Conservation (phyloP, 306 rosid species). For the Sesbania bispinosa region DNA sequence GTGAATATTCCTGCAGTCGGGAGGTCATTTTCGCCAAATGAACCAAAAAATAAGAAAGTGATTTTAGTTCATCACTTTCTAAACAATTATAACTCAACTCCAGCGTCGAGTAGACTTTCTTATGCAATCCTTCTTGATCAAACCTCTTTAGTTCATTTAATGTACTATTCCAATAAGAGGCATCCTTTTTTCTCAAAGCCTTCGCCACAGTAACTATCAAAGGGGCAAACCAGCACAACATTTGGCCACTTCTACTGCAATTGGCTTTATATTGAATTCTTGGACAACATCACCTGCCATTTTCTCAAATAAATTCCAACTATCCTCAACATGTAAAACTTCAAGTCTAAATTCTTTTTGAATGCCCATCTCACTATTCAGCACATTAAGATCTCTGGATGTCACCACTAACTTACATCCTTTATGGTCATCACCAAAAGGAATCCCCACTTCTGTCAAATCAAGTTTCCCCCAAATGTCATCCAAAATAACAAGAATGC, state of each 20-base stretch:
- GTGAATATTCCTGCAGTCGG: not conserved
- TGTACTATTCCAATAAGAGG: not conserved
- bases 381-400: not conserved
- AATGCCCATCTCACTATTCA: not conserved
- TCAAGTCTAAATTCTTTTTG: not conserved
- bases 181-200: not conserved
- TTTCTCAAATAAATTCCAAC: not conserved
- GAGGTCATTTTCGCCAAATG: not conserved
- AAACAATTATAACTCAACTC: not conserved
- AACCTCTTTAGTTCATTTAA: not conserved
- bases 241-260: not conserved
- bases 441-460: slow-evolving; percentile 10
- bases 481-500: slow-evolving; percentile 3
- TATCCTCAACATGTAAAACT: not conserved
- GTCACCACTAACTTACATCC: slow-evolving; percentile 18
- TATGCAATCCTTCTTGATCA: not conserved
- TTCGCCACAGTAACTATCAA: slow-evolving; percentile 13
- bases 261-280: not conserved
- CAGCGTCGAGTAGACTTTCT: no score
- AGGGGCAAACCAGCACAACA: slow-evolving; percentile 26
- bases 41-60: slow-evolving; percentile 3
- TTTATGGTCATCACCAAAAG: not conserved
- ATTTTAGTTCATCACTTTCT: not conserved
- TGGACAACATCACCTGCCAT: not conserved
- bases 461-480: not conserved